Evolutionary conservation across 1,284 basidiomycete genomes (phyloP).

Genomic region (Trichosporon sp.): DNA sequence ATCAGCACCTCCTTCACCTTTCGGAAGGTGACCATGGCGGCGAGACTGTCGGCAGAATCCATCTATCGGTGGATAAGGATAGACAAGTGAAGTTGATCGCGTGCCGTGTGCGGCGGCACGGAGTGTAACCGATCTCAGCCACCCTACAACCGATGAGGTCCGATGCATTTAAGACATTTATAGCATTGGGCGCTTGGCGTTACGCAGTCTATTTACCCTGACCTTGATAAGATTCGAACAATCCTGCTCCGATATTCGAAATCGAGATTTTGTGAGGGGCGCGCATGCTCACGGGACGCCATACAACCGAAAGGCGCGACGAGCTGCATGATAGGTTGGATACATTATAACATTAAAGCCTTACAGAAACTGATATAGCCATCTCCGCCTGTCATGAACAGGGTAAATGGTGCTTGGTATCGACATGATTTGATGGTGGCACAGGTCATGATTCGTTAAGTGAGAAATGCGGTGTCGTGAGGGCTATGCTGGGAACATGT

Average conservation of each 20-base stretch:
- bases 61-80: neutral
- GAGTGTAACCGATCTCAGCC: neutral
- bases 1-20: constrained; percentile 19
- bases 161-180: neutral
- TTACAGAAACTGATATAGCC: constrained; percentile 1
- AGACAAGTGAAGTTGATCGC: neutral
- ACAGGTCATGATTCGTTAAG: neutral
- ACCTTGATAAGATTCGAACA: constrained; percentile 5
- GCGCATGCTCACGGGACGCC: no score
- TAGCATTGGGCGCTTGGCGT: neutral
- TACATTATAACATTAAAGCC: constrained; percentile 12
- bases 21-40: constrained; percentile 17
- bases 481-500: neutral
- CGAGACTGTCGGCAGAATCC: no score
- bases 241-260: neutral
- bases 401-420: neutral
- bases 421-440: constrained; percentile 2
- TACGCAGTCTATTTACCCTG: constrained; percentile 8
- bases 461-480: neutral
- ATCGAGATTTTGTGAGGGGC: neutral
- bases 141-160: neutral
- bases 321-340: neutral
- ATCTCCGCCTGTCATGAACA: neutral
- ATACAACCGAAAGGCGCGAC: neutral
- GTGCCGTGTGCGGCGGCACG: neutral